A percentile compares a stretch with the other conserved stretches of the same genome.
Conservation (phyloP, 352 stramenopile genomes). For the Globisporangium iwayamae region DNA sequence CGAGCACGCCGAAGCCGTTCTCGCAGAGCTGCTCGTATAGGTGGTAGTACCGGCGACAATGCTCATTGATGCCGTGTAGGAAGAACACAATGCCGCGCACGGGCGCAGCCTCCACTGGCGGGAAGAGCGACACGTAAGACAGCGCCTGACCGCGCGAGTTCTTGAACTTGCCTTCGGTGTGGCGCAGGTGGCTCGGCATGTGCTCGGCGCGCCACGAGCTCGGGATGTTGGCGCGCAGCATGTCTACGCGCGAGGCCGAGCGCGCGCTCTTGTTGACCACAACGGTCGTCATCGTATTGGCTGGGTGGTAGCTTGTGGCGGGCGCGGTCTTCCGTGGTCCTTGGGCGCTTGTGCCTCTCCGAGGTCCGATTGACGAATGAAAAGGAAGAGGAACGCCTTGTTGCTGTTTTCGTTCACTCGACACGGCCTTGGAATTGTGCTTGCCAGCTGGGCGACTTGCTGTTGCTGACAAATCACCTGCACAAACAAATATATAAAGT, state of each 20-base stretch:
- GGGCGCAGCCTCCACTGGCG: neutral
- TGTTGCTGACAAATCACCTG: no score
- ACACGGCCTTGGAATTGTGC: neutral
- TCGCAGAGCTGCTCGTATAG: conserved; percentile 38
- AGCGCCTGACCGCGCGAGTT: conserved; percentile 42
- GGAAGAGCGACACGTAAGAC: conserved; percentile 41
- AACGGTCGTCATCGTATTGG: neutral
- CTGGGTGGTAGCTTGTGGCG: neutral
- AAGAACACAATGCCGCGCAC: conserved; percentile 47
- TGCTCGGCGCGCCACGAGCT: conserved; percentile 23
- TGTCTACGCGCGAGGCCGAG: conserved; percentile 6
- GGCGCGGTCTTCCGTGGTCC: neutral
- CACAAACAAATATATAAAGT: no score
- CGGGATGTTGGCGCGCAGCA: conserved; percentile 13
- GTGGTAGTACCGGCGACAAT: conserved; percentile 39
- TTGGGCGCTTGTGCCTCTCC: neutral
- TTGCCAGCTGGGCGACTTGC: neutral
- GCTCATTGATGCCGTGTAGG: conserved; percentile 47
- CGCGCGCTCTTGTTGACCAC: neutral
- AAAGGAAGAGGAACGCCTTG: neutral
- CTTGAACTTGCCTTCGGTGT: conserved; percentile 30
- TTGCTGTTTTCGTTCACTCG: neutral
- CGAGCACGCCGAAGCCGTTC: conserved; percentile 36
- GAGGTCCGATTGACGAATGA: neutral
- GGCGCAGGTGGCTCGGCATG: conserved; percentile 33